Conservation (phyloP, 768 basidiomycete species). For the Leccinum uliginosum region DNA sequence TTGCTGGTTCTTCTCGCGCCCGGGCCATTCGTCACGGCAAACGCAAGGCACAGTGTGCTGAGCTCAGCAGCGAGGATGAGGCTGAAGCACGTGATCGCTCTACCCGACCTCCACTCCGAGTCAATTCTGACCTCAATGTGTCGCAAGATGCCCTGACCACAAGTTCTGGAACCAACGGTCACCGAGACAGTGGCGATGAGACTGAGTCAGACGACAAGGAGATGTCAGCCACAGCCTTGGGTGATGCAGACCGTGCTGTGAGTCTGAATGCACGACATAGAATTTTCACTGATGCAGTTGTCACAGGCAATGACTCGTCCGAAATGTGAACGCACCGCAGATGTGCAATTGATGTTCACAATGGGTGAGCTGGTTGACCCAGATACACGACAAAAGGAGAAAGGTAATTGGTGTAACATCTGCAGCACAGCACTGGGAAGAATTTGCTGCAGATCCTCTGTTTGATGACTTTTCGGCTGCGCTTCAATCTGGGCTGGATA, state of each 20-base stretch:
- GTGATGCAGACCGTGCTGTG: not conserved
- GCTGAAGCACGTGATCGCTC: not conserved
- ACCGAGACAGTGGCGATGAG: not conserved
- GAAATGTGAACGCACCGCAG: not conserved
- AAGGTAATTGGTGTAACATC: not conserved
- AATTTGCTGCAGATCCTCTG: not conserved
- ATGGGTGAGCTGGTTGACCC: not conserved
- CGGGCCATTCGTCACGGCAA: not conserved
- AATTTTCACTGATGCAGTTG: not conserved
- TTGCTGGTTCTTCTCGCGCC: not conserved
- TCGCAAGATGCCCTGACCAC: not conserved
- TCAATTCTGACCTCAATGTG: not conserved
- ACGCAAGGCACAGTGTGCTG: not conserved
- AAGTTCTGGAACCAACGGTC: not conserved
- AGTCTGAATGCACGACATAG: not conserved
- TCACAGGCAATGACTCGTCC: not conserved
- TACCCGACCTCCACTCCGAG: not conserved
- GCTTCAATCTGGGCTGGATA: not conserved
- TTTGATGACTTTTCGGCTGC: not conserved
- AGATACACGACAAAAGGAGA: not conserved
- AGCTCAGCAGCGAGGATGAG: not conserved
- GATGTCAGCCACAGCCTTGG: not conserved
- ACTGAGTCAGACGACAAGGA: not conserved
- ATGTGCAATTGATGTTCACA: not conserved
- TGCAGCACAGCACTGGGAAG: not conserved